Conservation (phyloP, 139 green algal species). For the Chlorella sp. region DNA sequence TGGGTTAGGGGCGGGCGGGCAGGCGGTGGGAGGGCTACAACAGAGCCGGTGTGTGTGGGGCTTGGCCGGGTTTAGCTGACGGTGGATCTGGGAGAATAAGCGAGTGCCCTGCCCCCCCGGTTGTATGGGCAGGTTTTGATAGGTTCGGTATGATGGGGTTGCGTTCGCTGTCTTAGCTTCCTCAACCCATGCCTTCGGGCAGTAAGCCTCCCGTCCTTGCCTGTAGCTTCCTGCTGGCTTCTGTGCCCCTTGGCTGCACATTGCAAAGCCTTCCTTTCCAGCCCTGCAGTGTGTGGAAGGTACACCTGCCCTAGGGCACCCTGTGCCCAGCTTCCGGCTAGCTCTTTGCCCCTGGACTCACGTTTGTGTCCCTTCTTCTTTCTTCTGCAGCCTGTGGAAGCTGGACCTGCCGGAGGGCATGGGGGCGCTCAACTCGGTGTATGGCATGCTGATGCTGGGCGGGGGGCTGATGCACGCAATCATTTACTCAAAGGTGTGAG, state of each 20-base stretch:
- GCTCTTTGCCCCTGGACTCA: background rate
- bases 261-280: too few relatives aligned
- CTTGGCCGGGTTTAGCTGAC: background rate
- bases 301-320: background rate
- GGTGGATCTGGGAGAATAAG: slow-evolving; percentile 17
- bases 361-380: background rate
- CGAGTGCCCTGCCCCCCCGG: background rate
- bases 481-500: background rate
- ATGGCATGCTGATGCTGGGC: background rate
- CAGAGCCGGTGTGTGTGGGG: too few relatives aligned
- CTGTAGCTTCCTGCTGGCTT: too few relatives aligned
- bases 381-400: slow-evolving; percentile 14
- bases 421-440: background rate
- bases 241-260: too few relatives aligned
- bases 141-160: background rate
- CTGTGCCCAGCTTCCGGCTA: background rate
- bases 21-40: too few relatives aligned
- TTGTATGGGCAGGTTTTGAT: too few relatives aligned
- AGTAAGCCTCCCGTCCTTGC: too few relatives aligned
- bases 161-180: background rate
- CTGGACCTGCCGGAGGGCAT: slow-evolving; percentile 4
- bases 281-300: background rate
- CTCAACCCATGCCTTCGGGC: too few relatives aligned
- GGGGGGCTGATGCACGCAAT: slow-evolving; percentile 2
- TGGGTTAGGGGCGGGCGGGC: background rate